Evolutionary conservation across 352 stramenopile species (phyloP).

Genomic region (Globisporangium viniferum): DNA sequence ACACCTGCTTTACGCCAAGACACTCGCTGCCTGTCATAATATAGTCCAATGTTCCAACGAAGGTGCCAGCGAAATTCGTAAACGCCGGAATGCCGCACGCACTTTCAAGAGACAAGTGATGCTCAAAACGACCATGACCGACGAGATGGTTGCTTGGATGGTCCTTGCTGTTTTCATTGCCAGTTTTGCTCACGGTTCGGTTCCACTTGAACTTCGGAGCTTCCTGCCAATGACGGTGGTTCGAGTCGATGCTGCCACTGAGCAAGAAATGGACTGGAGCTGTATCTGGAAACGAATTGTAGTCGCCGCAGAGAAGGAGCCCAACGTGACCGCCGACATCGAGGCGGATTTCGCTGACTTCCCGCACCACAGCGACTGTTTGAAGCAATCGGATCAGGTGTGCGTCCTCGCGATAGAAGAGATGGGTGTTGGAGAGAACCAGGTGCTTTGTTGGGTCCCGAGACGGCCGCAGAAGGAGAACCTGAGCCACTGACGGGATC

Average conservation of each 20-base stretch:
- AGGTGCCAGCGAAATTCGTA: slow-evolving; percentile 64
- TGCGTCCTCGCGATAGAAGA: slow-evolving; percentile 73
- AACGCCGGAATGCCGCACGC: slow-evolving; percentile 65
- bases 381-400: slow-evolving; percentile 70
- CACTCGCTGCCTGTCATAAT: slow-evolving; percentile 43
- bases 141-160: slow-evolving; percentile 13
- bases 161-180: slow-evolving; percentile 3
- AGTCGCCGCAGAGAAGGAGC: slow-evolving; percentile 66
- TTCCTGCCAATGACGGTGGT: slow-evolving; percentile 52
- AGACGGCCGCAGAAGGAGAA: slow-evolving; percentile 43
- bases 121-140: slow-evolving; percentile 26
- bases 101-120: slow-evolving; percentile 47
- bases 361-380: slow-evolving; percentile 36
- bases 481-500: slow-evolving; percentile 65
- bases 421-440: slow-evolving; percentile 68
- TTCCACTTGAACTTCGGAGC: slow-evolving; percentile 53
- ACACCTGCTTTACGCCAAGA: slow-evolving; percentile 42
- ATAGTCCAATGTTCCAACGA: slow-evolving; percentile 72
- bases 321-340: slow-evolving; percentile 22
- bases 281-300: slow-evolving; percentile 55
- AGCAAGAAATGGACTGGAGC: slow-evolving; percentile 49
- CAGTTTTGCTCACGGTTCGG: not conserved
- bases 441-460: slow-evolving; percentile 22
- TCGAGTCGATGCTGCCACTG: slow-evolving; percentile 39
- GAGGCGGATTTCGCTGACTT: slow-evolving; percentile 27